Conservation (phyloP, 768 basidiomycete species). For the Gymnopilus dilepis region DNA sequence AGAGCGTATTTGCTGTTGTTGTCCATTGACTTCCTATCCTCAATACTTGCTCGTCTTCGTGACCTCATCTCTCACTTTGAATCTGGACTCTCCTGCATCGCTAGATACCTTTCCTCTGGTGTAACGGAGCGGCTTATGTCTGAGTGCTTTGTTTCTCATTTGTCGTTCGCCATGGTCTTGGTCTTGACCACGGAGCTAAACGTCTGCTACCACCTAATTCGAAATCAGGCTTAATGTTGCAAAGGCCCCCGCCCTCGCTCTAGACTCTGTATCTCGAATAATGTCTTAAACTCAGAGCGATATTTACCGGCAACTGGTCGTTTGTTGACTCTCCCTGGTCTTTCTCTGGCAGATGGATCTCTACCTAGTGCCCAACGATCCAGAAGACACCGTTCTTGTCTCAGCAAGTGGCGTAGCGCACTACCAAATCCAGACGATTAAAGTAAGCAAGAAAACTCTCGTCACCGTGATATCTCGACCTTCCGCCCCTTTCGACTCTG, state of each 20-base stretch:
- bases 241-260: background rate
- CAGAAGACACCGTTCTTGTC: constrained; percentile 52
- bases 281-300: constrained; percentile 8
- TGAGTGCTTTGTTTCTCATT: background rate
- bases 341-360: constrained; percentile 46
- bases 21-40: constrained; percentile 10
- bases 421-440: constrained; percentile 51
- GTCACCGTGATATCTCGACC: constrained; percentile 49
- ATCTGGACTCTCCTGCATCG: background rate
- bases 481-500: constrained; percentile 37
- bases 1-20: constrained; percentile 22
- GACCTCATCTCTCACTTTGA: too few relatives aligned
- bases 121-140: background rate
- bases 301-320: background rate
- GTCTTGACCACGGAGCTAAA: background rate
- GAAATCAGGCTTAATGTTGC: constrained; percentile 18
- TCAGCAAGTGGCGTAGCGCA: constrained; percentile 56
- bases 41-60: too few relatives aligned
- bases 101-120: background rate
- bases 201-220: constrained; percentile 4
- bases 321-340: background rate
- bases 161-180: background rate
- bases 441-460: constrained; percentile 34
- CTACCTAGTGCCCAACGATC: constrained; percentile 57
- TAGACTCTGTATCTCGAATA: constrained; percentile 1